Percentiles rank a stretch among this genome's conserved stretches.
These are phyloP conservation scores for Capronia americana DNA, from an alignment of 2,329 filamentous ascomycete genomes.

Conservation along the genomic window DNA sequence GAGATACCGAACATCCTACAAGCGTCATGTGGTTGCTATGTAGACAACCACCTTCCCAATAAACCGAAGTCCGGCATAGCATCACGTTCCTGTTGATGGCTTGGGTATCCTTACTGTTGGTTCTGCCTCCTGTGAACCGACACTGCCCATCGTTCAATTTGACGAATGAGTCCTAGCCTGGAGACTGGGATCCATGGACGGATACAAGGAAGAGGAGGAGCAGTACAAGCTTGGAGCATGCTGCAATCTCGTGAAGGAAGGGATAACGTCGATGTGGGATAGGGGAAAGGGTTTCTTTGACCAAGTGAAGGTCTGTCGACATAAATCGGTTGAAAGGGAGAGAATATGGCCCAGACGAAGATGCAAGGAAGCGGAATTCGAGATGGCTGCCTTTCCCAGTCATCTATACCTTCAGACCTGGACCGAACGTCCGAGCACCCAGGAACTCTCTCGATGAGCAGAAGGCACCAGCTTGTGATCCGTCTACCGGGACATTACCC, in stretches of 20 bases:
- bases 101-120: not conserved
- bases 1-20: not conserved
- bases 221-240: constrained; percentile 5
- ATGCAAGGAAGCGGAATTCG: constrained; percentile 22
- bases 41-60: not conserved
- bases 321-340: constrained; percentile 15
- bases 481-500: not conserved
- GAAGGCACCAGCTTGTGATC: not conserved
- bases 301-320: not conserved
- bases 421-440: not conserved
- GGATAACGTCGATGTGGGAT: not conserved
- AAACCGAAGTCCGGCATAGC: not conserved
- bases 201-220: constrained; percentile 22
- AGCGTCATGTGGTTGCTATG: not conserved
- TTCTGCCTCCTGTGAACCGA: not conserved
- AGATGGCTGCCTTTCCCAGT: not conserved
- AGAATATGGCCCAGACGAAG: constrained; percentile 20
- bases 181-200: not conserved
- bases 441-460: not conserved
- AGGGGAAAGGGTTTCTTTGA: not conserved
- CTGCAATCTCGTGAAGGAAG: not conserved
- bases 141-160: not conserved
- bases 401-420: not conserved
- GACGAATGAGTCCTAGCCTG: not conserved
- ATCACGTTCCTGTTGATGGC: not conserved